These are phyloP conservation scores for Mycocalia duriaeana DNA, from an alignment of 1,284 basidiomycete genomes.

Conservation along the genomic window DNA sequence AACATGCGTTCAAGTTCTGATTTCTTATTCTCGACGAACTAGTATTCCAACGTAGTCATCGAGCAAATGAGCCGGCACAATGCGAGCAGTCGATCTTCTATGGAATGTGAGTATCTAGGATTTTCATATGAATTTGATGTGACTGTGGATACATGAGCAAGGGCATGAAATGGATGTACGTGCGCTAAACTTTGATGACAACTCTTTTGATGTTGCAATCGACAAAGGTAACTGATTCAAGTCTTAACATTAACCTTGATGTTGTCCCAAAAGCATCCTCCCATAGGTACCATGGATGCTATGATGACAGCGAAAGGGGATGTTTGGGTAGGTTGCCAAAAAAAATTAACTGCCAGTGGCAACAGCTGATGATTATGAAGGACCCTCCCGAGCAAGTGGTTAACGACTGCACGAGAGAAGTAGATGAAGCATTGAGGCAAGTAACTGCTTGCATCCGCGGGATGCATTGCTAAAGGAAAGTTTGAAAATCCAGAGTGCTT, in stretches of 20 bases:
- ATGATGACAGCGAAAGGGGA: conserved; percentile 88
- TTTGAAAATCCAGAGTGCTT: conserved; percentile 50
- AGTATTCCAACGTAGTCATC: conserved; percentile 82
- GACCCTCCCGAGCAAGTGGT: conserved; percentile 78
- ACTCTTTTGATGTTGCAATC: conserved; percentile 79
- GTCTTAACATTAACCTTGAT: not conserved
- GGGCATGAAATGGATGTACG: conserved; percentile 90
- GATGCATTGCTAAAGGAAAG: conserved; percentile 1
- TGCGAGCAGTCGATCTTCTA: conserved; percentile 48
- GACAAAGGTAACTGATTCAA: conserved; percentile 73
- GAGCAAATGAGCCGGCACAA: conserved; percentile 75
- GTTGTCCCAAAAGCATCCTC: not conserved
- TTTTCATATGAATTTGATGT: too few relatives aligned
- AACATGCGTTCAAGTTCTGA: not conserved
- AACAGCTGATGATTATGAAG: conserved; percentile 37
- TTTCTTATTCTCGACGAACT: not conserved
- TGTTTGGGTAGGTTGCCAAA: conserved; percentile 62
- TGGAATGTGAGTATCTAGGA: conserved; percentile 78
- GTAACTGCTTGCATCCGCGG: conserved; percentile 10
- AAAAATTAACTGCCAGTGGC: conserved; percentile 18
- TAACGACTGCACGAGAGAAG: conserved; percentile 74
- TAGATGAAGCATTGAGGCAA: conserved; percentile 77
- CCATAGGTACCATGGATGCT: conserved; percentile 80
- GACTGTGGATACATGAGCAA: too few relatives aligned
- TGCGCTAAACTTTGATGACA: conserved; percentile 60